Base-by-base conservation (phyloP, 148 eudicot genomes). In the Chenopodium berlandieri region DNA sequence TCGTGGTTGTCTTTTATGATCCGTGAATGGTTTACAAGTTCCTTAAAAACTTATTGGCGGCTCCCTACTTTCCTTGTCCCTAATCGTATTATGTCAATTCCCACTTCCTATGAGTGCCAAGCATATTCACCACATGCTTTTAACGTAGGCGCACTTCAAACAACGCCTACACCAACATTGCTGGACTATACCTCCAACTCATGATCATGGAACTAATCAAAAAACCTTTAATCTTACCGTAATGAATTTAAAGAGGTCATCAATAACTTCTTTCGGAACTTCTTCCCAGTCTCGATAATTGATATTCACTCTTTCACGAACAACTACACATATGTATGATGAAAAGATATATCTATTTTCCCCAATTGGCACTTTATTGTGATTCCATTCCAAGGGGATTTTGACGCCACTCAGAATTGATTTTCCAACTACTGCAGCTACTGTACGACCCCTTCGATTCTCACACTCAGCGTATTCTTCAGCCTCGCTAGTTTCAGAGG, bases 221-320 rank as follows among this genome's bases (percentile, higher is more conserved):
- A 27, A 27, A 27, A 1, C 30, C 1, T 27, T 27, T 27, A 27
- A 27, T 27, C 30, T 64, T 64, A 64, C 68, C 14, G 68, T 19
- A 12, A 64, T 64, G n/a, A 64, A n/a, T 3, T 23, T 30, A 64
- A n/a, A 64, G 12, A 64, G 30, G n/a, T 64, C 68, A 64, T 64
- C 30, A 5, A n/a, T 7, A 9, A 64, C 23, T 22, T 64, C 50
- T 44, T 32, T 72, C 3, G 75, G 54, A 40, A 44, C 54, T 4
- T 20, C 75, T 0, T 72, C 25, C 75, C 75, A 72, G 10, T 40
- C 11, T 9, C 2, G 50, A 44, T 72, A 72, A 20, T 20, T 72
- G 30, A 72, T 72, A 14, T 40, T 72, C 9, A 72, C 75, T 44
- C 75, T 23, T 40, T 72, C 75, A 72, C 30, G 54, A 72, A 34